These are phyloP conservation scores for Cercophora scortea DNA, from an alignment of 495 filamentous ascomycete genomes.

Conservation along the genomic window DNA sequence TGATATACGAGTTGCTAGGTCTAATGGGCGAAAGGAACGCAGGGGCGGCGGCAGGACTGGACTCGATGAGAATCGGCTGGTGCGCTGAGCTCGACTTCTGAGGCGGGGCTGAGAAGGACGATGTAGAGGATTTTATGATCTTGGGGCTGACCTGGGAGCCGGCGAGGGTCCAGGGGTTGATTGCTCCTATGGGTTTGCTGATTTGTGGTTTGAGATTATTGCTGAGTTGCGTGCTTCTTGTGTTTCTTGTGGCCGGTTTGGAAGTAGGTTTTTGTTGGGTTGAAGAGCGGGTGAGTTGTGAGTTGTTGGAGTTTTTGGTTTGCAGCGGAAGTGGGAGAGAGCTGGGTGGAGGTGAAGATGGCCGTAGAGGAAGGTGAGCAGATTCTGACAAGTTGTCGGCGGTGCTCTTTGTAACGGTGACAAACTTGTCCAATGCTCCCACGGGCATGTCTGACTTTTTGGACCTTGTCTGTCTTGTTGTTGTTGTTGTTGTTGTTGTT, in stretches of 20 bases:
- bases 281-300: not conserved
- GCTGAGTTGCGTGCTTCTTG: slow-evolving; percentile 27
- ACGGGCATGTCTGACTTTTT: slow-evolving; percentile 19
- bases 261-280: slow-evolving; percentile 8
- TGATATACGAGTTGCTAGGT: slow-evolving; percentile 2
- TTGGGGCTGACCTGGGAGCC: slow-evolving; percentile 30
- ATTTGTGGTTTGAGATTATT: slow-evolving; percentile 14
- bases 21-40: slow-evolving; percentile 11
- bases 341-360: not conserved
- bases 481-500: slow-evolving; percentile 11
- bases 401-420: slow-evolving; percentile 29
- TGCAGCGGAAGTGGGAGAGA: not conserved
- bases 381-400: slow-evolving; percentile 1
- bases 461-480: slow-evolving; percentile 11
- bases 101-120: slow-evolving; percentile 2
- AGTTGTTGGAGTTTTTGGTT: not conserved
- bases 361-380: not conserved
- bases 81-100: slow-evolving; percentile 1
- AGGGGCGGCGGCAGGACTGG: slow-evolving; percentile 27
- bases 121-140: slow-evolving; percentile 12
- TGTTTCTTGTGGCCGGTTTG: not conserved
- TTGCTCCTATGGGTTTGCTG: slow-evolving; percentile 13
- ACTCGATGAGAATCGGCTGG: slow-evolving; percentile 35
- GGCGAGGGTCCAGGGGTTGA: slow-evolving; percentile 38
- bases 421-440: slow-evolving; percentile 27